Evolutionary conservation across 2,329 filamentous ascomycete species (phyloP).

Genomic region (Chrysoporthe puriensis): DNA sequence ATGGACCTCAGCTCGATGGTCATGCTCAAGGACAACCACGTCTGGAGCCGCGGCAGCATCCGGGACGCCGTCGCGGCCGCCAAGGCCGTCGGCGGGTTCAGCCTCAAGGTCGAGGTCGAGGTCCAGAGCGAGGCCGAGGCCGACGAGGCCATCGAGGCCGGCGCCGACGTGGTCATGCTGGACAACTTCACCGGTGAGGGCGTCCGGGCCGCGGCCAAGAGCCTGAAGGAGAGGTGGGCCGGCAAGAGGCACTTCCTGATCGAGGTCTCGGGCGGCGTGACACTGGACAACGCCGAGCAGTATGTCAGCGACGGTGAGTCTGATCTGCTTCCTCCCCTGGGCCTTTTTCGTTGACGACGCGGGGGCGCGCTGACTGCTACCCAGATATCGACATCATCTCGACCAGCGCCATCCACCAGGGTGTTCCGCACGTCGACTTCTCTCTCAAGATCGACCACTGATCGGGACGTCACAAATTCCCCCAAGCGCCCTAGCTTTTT

Average conservation of each 20-base stretch:
- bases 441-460: slow-evolving; percentile 80
- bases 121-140: slow-evolving; percentile 87
- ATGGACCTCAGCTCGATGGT: slow-evolving; percentile 94
- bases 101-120: slow-evolving; percentile 94
- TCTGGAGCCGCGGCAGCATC: slow-evolving; percentile 89
- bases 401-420: slow-evolving; percentile 96
- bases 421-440: slow-evolving; percentile 91
- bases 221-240: slow-evolving; percentile 79
- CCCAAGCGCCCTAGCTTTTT: not conserved
- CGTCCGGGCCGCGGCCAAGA: slow-evolving; percentile 73
- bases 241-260: slow-evolving; percentile 76
- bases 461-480: not conserved
- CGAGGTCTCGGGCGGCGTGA: slow-evolving; percentile 91
- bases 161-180: slow-evolving; percentile 95
- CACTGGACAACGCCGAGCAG: slow-evolving; percentile 76
- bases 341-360: not conserved
- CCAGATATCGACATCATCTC: slow-evolving; percentile 92
- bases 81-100: slow-evolving; percentile 82
- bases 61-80: slow-evolving; percentile 83
- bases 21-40: slow-evolving; percentile 99
- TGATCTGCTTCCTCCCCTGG: not conserved
- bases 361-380: slow-evolving; percentile 30
- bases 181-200: slow-evolving; percentile 90
- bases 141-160: slow-evolving; percentile 86
- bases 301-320: slow-evolving; percentile 76